phyloP scores from a whole-genome alignment of 768 basidiomycete genomes.

The Boletus tylopilopsis region DNA sequence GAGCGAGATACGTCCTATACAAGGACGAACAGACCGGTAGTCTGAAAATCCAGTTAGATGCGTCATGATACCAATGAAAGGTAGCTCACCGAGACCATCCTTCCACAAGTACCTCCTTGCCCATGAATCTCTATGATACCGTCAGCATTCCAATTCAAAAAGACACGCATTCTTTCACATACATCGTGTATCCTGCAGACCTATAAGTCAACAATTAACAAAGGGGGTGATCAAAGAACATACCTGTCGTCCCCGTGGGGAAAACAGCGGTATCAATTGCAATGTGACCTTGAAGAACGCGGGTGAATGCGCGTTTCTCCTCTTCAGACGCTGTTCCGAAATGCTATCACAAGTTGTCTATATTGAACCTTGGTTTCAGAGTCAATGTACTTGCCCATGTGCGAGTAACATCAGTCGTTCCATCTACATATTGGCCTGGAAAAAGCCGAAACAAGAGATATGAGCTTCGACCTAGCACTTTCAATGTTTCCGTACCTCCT shows the following conservation, averaged over 20 bases:
- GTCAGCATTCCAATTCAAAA: neutral
- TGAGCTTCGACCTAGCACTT: neutral
- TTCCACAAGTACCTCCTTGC: slow-evolving; percentile 79
- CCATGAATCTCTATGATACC: slow-evolving; percentile 61
- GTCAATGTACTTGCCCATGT: slow-evolving; percentile 60
- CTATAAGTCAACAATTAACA: neutral
- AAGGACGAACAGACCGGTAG: slow-evolving; percentile 43
- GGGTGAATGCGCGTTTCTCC: slow-evolving; percentile 85
- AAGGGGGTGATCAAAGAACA: slow-evolving; percentile 5
- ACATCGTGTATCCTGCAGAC: slow-evolving; percentile 54
- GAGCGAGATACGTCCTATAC: neutral
- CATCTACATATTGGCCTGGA: slow-evolving; percentile 83
- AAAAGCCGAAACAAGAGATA: neutral
- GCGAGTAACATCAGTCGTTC: slow-evolving; percentile 92
- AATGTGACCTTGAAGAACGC: slow-evolving; percentile 89
- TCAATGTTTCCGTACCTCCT: slow-evolving; percentile 50
- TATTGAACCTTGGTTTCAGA: neutral
- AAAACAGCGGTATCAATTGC: slow-evolving; percentile 84
- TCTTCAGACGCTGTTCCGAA: slow-evolving; percentile 82
- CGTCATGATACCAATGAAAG: neutral
- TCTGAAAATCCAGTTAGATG: slow-evolving; percentile 33
- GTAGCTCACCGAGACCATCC: slow-evolving; percentile 71
- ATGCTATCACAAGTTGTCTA: slow-evolving; percentile 47
- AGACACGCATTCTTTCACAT: slow-evolving; percentile 13
- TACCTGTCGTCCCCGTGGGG: slow-evolving; percentile 76